Base-by-base conservation (phyloP, 192 early-diverging fungal genomes). In the Geosiphon pyriformis region DNA sequence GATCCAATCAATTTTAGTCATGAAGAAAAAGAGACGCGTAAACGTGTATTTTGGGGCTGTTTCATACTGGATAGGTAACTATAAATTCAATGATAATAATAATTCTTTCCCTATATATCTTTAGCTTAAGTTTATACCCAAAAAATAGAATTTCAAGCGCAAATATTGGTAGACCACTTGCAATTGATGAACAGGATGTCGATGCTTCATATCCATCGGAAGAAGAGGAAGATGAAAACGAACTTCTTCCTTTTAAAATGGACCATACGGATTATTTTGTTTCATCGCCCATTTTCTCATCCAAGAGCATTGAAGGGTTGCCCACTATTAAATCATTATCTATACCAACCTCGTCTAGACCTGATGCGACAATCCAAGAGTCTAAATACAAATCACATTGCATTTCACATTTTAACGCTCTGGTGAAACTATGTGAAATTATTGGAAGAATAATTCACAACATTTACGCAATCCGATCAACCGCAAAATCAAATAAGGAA, bases 41-140 rank as follows among this genome's bases (percentile, higher is more conserved):
- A 82, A 64, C 80, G 88, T 20, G 85, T 84, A 0, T 92, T 88
- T 82, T 92, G 90, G 90, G 82, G 84, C n/a, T 88, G 86, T 68
- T 92, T 85, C 58, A 82, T 90, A 27, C 74, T 89, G 49, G 88
- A 90, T 68, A 81, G 87, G 65, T 82, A 63, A 80, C 69, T 71
- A n/a, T n/a, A n/a, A n/a, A n/a, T n/a, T n/a, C n/a, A 31, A 74
- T 2, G 33, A 67, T 6, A 65, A 46, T 23, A 64, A 74, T 75
- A 54, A 70, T 10, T 70, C 56, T 47, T 72, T 74, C 35, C 27
- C 73, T 23, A 18, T 76, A 18, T 65, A 76, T 64, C 68, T 65
- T 34, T 68, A 65, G 66, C 51, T 34, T 25, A n/a, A 35, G 8
- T 1, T 2, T 55, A 35, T 53, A 10, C 2, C 6, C 1, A 25